Evolutionary conservation across 202 grass and related monocot species (phyloP), one percentile per base, ranked within the genome.

Genomic region (Setaria italica): DNA sequence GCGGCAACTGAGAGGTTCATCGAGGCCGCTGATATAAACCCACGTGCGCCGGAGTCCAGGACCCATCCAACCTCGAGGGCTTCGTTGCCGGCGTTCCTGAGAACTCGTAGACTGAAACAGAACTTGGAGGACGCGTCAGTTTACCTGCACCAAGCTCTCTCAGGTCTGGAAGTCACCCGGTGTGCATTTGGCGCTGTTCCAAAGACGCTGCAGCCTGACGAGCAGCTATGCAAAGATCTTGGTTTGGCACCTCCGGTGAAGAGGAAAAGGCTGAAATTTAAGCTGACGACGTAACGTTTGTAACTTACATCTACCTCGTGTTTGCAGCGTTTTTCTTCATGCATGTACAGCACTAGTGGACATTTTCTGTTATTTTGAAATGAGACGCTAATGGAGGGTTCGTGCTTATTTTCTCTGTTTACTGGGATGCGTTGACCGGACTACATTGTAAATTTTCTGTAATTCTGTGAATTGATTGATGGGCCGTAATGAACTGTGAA

Each of bases 1-100:
- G 93, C 93, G 73, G 96, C 95, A 14, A 98, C 91, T 1, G 84
- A 92, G 43, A 89, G 96, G 82, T 91, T 98, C 85, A 86, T 95
- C 5, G 65, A 88, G 54, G 91, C 86, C 45, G 90, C 93, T 51
- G 91, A 98, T 65, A 75, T 95, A 45, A 88, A 79, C 41, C 67
- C 76, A 47, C 76, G 47, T 62, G 35, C 20, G 3, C 70, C 45
- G 5, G 66, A 87, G 54, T 37, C 89, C 48, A 90, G 55, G 68
- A 71, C 55, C 72, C 83, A 89, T 67, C 78, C 68, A 83, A 57
- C 35, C 11, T 79, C 72, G 25, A 90, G 53, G 49, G 5, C 49
- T 55, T 63, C 77, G 9, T 46, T 92, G 11, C 80, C 85, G 73
- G 20, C 90, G 63, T 92, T 94, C 12, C 43, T 95, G n/a, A 92